phyloP scores from a whole-genome alignment of 140 eudicot species.

The Ambrosia hybrid region DNA sequence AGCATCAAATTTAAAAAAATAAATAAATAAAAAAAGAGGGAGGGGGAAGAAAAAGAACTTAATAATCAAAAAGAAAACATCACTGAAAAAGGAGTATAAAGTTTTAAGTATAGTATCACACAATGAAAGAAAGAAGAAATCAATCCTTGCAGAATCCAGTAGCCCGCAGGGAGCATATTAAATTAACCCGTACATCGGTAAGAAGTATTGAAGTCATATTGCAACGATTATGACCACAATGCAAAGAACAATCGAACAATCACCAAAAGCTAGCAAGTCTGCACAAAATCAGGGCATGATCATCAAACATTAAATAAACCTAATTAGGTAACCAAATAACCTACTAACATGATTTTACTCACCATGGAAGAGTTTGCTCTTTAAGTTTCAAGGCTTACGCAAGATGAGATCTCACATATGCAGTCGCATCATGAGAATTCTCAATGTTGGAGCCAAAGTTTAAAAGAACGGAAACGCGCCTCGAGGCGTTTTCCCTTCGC shows the following conservation, averaged over 20 bases:
- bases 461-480: too few species aligned
- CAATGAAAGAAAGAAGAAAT: slow-evolving; percentile 19
- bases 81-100: slow-evolving; percentile 25
- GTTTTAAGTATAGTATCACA: slow-evolving; percentile 28
- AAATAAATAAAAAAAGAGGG: too few species aligned
- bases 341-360: slow-evolving; percentile 13
- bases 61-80: slow-evolving; percentile 27
- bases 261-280: slow-evolving; percentile 81
- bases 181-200: slow-evolving; percentile 1
- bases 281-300: slow-evolving; percentile 21
- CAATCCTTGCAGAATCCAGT: slow-evolving; percentile 22
- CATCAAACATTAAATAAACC: background rate
- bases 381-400: slow-evolving; percentile 70
- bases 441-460: slow-evolving; percentile 59
- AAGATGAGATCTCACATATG: slow-evolving; percentile 70
- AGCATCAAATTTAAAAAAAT: too few species aligned
- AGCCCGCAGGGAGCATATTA: slow-evolving; percentile 16
- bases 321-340: background rate
- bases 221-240: slow-evolving; percentile 58
- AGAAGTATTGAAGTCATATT: slow-evolving; percentile 26
- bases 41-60: background rate
- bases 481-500: too few species aligned
- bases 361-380: slow-evolving; percentile 86
- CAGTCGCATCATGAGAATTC: slow-evolving; percentile 59
- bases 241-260: slow-evolving; percentile 60